Percentiles rank a stretch among this genome's conserved stretches.
Evolutionary conservation across 371 early-diverging fungal genomes (phyloP).

Genomic region (Syncephalastrum monosporum): DNA sequence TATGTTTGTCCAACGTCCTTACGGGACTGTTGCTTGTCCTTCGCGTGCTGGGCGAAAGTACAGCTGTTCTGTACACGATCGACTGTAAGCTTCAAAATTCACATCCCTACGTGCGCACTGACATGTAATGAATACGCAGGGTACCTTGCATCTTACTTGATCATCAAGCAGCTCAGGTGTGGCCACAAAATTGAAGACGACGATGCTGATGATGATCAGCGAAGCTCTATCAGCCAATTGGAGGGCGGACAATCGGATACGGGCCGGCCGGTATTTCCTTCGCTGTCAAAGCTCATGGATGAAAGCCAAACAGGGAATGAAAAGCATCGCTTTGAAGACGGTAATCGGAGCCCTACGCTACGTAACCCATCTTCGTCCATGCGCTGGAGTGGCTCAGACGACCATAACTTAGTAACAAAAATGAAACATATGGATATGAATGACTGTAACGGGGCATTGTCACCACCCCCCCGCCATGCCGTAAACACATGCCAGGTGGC

Average conservation of each 20-base stretch:
- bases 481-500: background rate
- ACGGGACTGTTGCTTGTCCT: conserved; percentile 35
- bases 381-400: background rate
- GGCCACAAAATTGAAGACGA: conserved; percentile 15
- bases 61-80: conserved; percentile 46
- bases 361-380: background rate
- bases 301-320: background rate
- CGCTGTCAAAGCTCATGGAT: no score
- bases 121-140: conserved; percentile 20
- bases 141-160: conserved; percentile 48
- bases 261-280: no score
- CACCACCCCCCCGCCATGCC: no score
- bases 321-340: background rate
- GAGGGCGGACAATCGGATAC: no score
- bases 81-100: conserved; percentile 32
- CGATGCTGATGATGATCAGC: conserved; percentile 19
- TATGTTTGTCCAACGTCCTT: conserved; percentile 42
- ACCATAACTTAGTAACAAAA: no score
- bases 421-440: no score
- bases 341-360: background rate
- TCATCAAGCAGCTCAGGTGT: conserved; percentile 41
- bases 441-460: no score
- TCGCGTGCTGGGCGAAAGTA: conserved; percentile 34
- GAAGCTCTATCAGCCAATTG: no score
- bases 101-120: background rate